Evolutionary conservation across 129 eudicot genomes (phyloP).

Genomic region (Pulicaria dysenterica): DNA sequence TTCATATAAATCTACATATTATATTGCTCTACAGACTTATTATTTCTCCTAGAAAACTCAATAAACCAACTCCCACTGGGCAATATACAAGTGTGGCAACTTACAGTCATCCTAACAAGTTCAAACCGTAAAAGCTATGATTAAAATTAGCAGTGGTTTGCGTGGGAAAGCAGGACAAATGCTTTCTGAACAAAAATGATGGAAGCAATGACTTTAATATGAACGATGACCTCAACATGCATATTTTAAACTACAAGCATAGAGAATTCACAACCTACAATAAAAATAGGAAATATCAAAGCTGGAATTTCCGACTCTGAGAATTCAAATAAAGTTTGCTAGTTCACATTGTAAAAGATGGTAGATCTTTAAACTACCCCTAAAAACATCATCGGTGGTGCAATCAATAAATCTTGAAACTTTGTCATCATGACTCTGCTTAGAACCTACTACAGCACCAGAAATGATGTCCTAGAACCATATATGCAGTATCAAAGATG

Average conservation of each 20-base stretch:
- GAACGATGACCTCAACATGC: conserved; percentile 17
- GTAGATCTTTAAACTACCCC: background rate
- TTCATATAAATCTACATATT: background rate
- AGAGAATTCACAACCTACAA: conserved; percentile 7
- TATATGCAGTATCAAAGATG: background rate
- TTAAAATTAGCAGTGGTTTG: background rate
- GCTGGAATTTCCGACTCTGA: background rate
- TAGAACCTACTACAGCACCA: background rate
- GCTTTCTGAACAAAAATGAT: background rate
- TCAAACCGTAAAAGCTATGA: background rate
- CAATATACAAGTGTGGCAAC: background rate
- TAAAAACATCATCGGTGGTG: background rate
- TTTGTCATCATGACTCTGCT: conserved; percentile 4
- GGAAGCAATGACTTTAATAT: conserved; percentile 7
- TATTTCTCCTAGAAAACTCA: no score
- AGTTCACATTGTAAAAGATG: conserved; percentile 4
- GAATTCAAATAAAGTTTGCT: conserved; percentile 3
- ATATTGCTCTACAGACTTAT: no score
- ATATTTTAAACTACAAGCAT: background rate
- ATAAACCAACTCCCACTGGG: background rate
- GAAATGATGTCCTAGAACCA: background rate
- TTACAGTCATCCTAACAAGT: background rate
- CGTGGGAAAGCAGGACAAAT: background rate
- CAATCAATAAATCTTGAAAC: background rate
- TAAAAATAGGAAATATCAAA: background rate